Evolutionary conservation across 75 land plant genomes (phyloP).

Genomic region (Cryptomeria japonica): DNA sequence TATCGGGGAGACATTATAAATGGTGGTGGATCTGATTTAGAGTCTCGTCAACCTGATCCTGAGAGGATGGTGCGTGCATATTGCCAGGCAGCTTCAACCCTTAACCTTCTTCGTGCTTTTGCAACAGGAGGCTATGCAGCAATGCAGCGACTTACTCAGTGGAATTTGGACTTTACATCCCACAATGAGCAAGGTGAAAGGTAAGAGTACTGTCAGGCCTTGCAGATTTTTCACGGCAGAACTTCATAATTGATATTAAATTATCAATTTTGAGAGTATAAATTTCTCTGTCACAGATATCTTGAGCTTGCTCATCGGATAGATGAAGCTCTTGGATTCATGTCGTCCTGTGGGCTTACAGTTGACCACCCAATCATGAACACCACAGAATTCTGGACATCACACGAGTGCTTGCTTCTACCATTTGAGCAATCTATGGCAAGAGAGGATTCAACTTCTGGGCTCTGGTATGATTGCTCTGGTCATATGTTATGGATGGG

Average conservation of each 20-base stretch:
- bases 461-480: conserved; percentile 74
- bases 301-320: conserved; percentile 64
- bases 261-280: not conserved
- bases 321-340: conserved; percentile 76
- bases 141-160: conserved; percentile 69
- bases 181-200: conserved; percentile 72
- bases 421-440: conserved; percentile 82
- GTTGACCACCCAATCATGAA: conserved; percentile 75
- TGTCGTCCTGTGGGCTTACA: conserved; percentile 72
- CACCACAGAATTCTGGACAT: conserved; percentile 77
- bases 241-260: not conserved
- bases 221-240: not conserved
- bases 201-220: conserved; percentile 17
- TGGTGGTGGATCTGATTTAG: conserved; percentile 25
- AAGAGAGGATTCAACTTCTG: conserved; percentile 68
- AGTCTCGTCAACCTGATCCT: conserved; percentile 54
- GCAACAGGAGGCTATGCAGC: conserved; percentile 85
- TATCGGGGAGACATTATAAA: conserved; percentile 48
- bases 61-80: conserved; percentile 63
- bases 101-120: conserved; percentile 72
- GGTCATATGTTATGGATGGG: conserved; percentile 79
- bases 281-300: conserved; percentile 30
- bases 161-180: conserved; percentile 68
- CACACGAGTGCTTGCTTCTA: conserved; percentile 76
- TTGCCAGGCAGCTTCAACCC: conserved; percentile 65